Conservation (phyloP, 306 rosid genomes). For the Vigna hirtella region DNA sequence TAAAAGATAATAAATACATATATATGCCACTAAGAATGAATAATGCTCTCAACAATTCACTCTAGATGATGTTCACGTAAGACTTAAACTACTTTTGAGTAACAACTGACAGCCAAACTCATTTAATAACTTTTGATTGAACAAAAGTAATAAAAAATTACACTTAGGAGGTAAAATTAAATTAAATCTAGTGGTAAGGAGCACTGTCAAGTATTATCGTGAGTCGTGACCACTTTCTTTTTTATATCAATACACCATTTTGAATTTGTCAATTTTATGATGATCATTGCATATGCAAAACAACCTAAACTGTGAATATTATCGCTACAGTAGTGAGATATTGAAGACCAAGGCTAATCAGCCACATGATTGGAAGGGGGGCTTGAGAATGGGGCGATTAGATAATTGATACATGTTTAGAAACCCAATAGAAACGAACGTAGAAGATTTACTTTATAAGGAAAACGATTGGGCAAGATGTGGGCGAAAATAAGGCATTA, state of each 20-base stretch:
- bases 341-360: conserved; percentile 23
- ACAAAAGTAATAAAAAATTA: background rate
- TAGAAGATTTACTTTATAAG: conserved; percentile 16
- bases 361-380: conserved; percentile 33
- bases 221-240: background rate
- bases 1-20: too few relatives aligned
- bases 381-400: conserved; percentile 4
- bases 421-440: conserved; percentile 26
- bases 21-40: background rate
- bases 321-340: conserved; percentile 36
- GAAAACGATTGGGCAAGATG: conserved; percentile 38
- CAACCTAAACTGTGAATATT: conserved; percentile 34
- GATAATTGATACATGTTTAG: conserved; percentile 26
- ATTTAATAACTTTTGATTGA: background rate
- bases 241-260: conserved; percentile 30
- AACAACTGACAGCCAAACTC: background rate
- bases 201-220: background rate
- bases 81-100: background rate
- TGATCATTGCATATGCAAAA: conserved; percentile 33
- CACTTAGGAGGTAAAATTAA: background rate
- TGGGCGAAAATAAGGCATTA: conserved; percentile 52
- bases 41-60: background rate
- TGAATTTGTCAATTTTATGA: conserved; percentile 16
- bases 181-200: background rate
- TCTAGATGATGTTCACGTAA: background rate